A percentile compares a stretch with the other conserved stretches of the same genome.
These are phyloP conservation scores for Sphagnum magellanicum DNA, from an alignment of 228 moss, liverwort and hornwort species.

Conservation along the genomic window DNA sequence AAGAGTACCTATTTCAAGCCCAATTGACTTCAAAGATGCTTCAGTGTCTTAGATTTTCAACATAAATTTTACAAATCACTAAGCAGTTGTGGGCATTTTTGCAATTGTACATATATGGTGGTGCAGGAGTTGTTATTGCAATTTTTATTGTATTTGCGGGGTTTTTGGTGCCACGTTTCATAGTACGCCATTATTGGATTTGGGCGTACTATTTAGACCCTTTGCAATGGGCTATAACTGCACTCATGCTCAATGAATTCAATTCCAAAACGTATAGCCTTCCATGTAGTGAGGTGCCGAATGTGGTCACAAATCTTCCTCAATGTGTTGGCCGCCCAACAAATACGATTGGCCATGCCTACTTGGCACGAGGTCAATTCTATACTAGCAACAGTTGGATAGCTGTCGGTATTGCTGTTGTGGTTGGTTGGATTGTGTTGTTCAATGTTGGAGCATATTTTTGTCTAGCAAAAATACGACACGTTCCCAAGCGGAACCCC, in stretches of 20 bases:
- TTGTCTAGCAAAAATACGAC: slow-evolving; percentile 48
- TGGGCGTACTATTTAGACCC: slow-evolving; percentile 94
- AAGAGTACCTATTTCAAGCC: too few species aligned
- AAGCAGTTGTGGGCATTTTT: too few species aligned
- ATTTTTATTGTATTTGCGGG: slow-evolving; percentile 80
- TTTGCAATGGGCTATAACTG: slow-evolving; percentile 71
- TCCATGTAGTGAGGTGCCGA: slow-evolving; percentile 46
- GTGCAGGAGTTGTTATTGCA: slow-evolving; percentile 68
- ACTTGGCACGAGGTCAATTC: slow-evolving; percentile 60
- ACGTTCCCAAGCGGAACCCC: slow-evolving; percentile 27
- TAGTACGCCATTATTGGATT: slow-evolving; percentile 72
- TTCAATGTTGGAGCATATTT: slow-evolving; percentile 55
- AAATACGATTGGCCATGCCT: slow-evolving; percentile 74
- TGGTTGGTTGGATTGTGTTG: slow-evolving; percentile 72
- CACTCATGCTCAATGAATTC: slow-evolving; percentile 73
- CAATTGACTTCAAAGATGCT: too few species aligned
- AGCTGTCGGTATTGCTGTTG: slow-evolving; percentile 48
- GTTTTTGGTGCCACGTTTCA: slow-evolving; percentile 70
- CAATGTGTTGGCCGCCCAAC: slow-evolving; percentile 60
- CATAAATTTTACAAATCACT: too few species aligned
- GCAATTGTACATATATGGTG: neutral
- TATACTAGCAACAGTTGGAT: slow-evolving; percentile 78
- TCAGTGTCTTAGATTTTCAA: too few species aligned
- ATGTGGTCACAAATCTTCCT: slow-evolving; percentile 28
- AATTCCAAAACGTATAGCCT: slow-evolving; percentile 46